Evolutionary conservation across 805 yeast species (phyloP).

Genomic region (Nakazawaea peltata): DNA sequence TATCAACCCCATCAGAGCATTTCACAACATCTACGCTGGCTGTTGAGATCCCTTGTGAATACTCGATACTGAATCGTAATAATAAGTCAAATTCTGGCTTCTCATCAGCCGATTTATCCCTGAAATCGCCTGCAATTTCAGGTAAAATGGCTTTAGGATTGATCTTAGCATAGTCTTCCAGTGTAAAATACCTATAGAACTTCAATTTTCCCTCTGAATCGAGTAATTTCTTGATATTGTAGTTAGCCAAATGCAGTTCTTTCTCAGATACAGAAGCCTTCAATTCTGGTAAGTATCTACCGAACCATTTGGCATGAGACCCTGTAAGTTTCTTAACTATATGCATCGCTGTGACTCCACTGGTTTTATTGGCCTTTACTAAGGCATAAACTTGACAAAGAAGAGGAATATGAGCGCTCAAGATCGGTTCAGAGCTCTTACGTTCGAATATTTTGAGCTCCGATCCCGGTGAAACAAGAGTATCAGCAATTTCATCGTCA

Average conservation of each 20-base stretch:
- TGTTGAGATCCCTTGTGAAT: slow-evolving; percentile 1
- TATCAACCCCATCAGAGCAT: slow-evolving; percentile 5
- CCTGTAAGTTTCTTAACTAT: slow-evolving; percentile 47
- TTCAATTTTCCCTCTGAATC: slow-evolving; percentile 72
- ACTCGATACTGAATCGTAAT: slow-evolving; percentile 10
- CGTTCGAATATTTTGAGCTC: slow-evolving; percentile 7
- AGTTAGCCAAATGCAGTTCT: slow-evolving; percentile 17
- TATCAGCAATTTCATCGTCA: slow-evolving; percentile 21
- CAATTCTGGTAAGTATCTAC: slow-evolving; percentile 18
- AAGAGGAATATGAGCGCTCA: slow-evolving; percentile 54
- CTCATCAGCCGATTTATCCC: slow-evolving; percentile 1
- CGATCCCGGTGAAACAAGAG: not conserved
- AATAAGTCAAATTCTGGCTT: slow-evolving; percentile 7
- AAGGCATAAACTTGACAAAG: slow-evolving; percentile 55
- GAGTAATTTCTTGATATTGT: slow-evolving; percentile 47
- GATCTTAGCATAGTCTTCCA: slow-evolving; percentile 27
- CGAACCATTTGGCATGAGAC: slow-evolving; percentile 36
- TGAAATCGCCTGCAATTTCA: not conserved
- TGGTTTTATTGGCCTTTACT: slow-evolving; percentile 26
- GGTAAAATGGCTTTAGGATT: slow-evolving; percentile 16
- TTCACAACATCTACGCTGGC: slow-evolving; percentile 2
- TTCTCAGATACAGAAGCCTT: not conserved
- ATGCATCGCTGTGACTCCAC: slow-evolving; percentile 57
- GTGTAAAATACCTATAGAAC: slow-evolving; percentile 57
- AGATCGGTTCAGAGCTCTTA: slow-evolving; percentile 18